These are phyloP conservation scores for Ensete glaucum DNA, from an alignment of 176 grass and related monocot genomes.

Conservation along the genomic window DNA sequence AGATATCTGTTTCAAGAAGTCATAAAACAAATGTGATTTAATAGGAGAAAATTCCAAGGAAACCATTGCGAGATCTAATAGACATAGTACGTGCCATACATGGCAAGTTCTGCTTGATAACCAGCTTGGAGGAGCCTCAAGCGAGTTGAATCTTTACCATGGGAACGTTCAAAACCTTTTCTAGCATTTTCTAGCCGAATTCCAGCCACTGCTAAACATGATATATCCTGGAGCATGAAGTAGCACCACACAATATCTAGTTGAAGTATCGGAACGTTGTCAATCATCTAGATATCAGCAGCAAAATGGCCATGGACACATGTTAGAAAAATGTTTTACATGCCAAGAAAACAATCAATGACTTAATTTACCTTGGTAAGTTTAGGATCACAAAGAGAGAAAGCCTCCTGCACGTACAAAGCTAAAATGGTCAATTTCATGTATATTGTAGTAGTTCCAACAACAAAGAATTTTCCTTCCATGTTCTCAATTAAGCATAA, in stretches of 20 bases:
- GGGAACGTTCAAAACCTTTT: conserved; percentile 63
- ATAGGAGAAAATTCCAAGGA: not conserved
- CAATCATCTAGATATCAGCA: conserved; percentile 50
- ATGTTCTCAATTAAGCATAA: not conserved
- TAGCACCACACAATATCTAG: conserved; percentile 97
- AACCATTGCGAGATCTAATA: conserved; percentile 1
- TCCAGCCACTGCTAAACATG: conserved; percentile 59
- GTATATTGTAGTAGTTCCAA: conserved; percentile 6
- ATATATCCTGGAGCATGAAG: conserved; percentile 81
- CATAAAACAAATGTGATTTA: conserved; percentile 1
- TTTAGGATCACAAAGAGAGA: conserved; percentile 72
- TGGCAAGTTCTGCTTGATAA: conserved; percentile 64
- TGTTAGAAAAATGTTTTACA: not conserved
- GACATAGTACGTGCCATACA: conserved; percentile 33
- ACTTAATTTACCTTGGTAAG: conserved; percentile 63
- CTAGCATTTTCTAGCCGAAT: conserved; percentile 50
- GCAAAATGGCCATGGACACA: not conserved
- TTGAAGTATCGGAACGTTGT: conserved; percentile 94
- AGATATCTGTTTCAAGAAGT: conserved; percentile 53
- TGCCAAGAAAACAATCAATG: not conserved
- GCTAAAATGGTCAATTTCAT: conserved; percentile 20
- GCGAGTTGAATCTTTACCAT: conserved; percentile 81
- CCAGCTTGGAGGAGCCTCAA: conserved; percentile 71
- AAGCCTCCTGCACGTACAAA: conserved; percentile 59
- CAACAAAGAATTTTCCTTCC: not conserved